Evolutionary conservation across 2,329 filamentous ascomycete species (phyloP), one percentile per base, ranked within the genome.

Genomic region (Aaosphaeria pasadenensis): DNA sequence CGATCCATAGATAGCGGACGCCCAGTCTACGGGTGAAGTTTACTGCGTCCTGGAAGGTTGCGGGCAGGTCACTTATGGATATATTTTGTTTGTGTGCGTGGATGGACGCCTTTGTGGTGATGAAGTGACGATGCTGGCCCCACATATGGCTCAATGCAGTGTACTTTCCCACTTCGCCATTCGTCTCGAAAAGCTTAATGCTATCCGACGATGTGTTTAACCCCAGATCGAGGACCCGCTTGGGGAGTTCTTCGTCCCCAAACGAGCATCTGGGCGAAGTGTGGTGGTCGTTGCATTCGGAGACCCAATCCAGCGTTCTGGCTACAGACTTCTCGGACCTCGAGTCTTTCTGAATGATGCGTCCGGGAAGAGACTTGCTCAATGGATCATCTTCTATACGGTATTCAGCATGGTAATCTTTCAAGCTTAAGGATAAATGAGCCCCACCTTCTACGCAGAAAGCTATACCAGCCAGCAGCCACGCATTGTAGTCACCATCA

Each of bases 1-100:
- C 63, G 4, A 67, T 65, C 61, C 63, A 67, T 5, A 67, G 48
- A 36, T 59, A 65, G 2, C 47, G 46, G 3, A 47, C 17, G 0
- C 52, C 48, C 3, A 64, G 44, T 0, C 49, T 49, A 0, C 62
- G 49, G 1, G 60, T 62, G 0, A 59, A 42, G 0, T 4, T 49
- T 1, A 63, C 47, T 0, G 62, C 60, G 42, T 66, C 57, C 24
- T 31, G 50, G 40, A 64, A 61, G 5, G 59, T 60, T 40, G 53
- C 51, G 1, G 58, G 55, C 4, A 61, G 47, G 3, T 35, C 30
- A 3, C 44, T 39, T 6, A 59, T 36, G 3, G 9, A 40, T 11
- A 40, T 40, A 7, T 17, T 17, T 40, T 40, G 7, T 40, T 40
- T 24, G 17, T 40, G 49, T 6, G 39, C 38, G n/a, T 28, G 42